phyloP scores from a whole-genome alignment of 176 grass and related monocot genomes.

The Areca catechu region DNA sequence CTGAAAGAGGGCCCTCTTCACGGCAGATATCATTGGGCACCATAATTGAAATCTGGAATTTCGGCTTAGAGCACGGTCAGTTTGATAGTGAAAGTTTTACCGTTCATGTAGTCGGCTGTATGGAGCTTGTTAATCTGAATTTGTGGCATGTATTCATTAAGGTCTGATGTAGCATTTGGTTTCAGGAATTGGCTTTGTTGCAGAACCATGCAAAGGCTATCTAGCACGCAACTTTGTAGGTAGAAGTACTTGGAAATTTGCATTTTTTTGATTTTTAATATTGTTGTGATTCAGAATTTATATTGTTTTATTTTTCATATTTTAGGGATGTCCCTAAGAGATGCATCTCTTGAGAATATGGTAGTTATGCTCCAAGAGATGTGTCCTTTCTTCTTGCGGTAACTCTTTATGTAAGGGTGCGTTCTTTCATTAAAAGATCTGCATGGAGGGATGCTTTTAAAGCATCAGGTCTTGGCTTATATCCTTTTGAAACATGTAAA shows the following conservation, averaged over 20 bases:
- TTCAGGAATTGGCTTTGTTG: conserved; percentile 42
- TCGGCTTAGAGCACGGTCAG: conserved; percentile 17
- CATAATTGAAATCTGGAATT: conserved; percentile 22
- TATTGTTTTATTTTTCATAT: neutral
- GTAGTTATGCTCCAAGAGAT: too few species aligned
- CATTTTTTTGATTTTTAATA: too few species aligned
- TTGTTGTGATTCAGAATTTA: neutral
- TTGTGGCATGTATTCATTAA: neutral
- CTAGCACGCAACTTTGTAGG: conserved; percentile 66
- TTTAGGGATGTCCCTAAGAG: too few species aligned
- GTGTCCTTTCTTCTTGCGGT: too few species aligned
- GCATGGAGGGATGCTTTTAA: too few species aligned
- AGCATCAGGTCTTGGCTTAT: too few species aligned
- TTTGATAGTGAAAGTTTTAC: neutral
- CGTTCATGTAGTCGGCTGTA: neutral
- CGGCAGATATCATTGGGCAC: neutral
- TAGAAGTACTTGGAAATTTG: conserved; percentile 19
- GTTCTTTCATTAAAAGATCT: too few species aligned
- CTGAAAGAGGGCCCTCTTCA: conserved; percentile 5
- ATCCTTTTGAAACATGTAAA: too few species aligned
- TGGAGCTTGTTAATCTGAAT: too few species aligned
- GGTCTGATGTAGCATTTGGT: conserved; percentile 5
- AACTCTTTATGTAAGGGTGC: too few species aligned
- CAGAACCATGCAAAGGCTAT: conserved; percentile 37
- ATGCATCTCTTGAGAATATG: too few species aligned